phyloP scores from a whole-genome alignment of 2,329 filamentous ascomycete genomes.

The Verticillium tricorpus region DNA sequence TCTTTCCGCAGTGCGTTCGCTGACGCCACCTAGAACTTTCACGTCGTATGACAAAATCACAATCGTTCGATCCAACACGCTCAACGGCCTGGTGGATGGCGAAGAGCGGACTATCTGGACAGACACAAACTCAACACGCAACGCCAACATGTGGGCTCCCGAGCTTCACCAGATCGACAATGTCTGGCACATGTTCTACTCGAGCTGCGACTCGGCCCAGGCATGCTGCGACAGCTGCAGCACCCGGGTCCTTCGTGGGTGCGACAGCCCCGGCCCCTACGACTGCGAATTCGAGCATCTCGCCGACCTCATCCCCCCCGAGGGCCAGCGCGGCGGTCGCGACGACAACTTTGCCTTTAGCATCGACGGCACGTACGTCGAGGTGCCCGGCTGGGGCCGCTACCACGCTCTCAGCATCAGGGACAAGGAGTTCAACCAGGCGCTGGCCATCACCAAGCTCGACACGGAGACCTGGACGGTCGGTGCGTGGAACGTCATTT shows the following conservation, averaged over 20 bases:
- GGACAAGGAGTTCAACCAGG: conserved; percentile 7
- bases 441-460: conserved; percentile 9
- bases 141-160: conserved; percentile 12
- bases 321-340: conserved; percentile 1
- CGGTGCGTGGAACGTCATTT: conserved; percentile 11
- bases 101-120: conserved; percentile 6
- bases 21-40: neutral
- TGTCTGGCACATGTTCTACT: conserved; percentile 15
- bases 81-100: conserved; percentile 3
- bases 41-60: conserved; percentile 2
- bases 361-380: conserved; percentile 1
- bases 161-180: conserved; percentile 15
- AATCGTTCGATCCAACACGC: neutral
- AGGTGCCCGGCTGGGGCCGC: conserved; percentile 5
- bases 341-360: conserved; percentile 4
- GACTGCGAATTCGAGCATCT: conserved; percentile 2
- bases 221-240: conserved; percentile 10
- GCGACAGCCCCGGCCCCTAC: neutral
- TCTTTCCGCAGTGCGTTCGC: too few species aligned
- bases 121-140: conserved; percentile 4
- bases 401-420: conserved; percentile 10
- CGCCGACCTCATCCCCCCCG: neutral
- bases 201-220: conserved; percentile 5
- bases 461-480: conserved; percentile 10
- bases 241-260: conserved; percentile 1